Percentiles rank a stretch among this genome's conserved stretches.
Evolutionary conservation across 345 rosid genomes (phyloP).

Genomic region (Populus deltoides): DNA sequence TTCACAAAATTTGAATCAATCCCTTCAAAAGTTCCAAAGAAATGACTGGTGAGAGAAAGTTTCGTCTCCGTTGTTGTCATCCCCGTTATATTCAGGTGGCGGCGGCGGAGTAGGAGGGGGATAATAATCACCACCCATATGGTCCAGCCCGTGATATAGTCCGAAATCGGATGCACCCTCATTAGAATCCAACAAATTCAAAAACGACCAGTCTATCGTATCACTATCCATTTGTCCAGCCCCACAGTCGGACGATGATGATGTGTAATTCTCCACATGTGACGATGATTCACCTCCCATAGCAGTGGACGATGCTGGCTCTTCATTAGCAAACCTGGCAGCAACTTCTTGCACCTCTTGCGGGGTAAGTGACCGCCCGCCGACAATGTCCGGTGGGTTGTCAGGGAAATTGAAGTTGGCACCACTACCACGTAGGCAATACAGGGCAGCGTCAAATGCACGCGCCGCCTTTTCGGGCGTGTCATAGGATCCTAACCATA

Average conservation of each 20-base stretch:
- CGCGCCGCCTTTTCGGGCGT: conserved; percentile 80
- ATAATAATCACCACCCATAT: conserved; percentile 8
- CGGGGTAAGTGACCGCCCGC: conserved; percentile 41
- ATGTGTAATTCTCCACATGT: neutral
- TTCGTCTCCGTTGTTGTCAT: conserved; percentile 11
- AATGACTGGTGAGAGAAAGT: conserved; percentile 30
- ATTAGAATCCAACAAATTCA: conserved; percentile 24
- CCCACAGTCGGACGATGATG: conserved; percentile 21
- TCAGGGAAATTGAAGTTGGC: conserved; percentile 73
- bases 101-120: conserved; percentile 1
- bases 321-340: conserved; percentile 45
- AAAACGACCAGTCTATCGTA: conserved; percentile 47
- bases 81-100: neutral
- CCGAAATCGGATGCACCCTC: conserved; percentile 22
- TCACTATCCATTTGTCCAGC: conserved; percentile 7
- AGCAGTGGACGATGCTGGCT: neutral
- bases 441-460: conserved; percentile 87
- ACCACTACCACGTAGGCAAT: conserved; percentile 56
- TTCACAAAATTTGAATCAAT: neutral
- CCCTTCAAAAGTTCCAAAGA: conserved; percentile 53
- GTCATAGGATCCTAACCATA: conserved; percentile 85
- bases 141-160: conserved; percentile 23
- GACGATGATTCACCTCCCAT: neutral
- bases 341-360: conserved; percentile 63
- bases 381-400: conserved; percentile 47